Evolutionary conservation across 352 stramenopile species (phyloP).

Genomic region (Phytophthora ramorum): DNA sequence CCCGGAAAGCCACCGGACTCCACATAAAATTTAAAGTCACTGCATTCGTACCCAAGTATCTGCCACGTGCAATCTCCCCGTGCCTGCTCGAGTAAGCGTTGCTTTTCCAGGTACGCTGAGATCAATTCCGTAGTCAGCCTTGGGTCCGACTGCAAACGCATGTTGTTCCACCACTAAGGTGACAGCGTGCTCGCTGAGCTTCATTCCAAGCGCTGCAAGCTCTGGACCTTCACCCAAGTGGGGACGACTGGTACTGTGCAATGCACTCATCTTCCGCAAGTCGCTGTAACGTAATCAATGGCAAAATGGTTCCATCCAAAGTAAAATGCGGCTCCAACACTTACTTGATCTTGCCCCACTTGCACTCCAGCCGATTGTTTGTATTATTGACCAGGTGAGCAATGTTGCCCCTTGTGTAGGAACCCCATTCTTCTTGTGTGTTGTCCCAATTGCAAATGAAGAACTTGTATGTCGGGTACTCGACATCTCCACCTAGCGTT

Average conservation of each 20-base stretch:
- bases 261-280: background rate
- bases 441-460: background rate
- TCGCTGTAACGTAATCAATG: slow-evolving; percentile 6
- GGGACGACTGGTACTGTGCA: background rate
- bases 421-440: too few relatives aligned
- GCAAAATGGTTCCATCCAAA: slow-evolving; percentile 2
- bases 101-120: background rate
- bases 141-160: background rate
- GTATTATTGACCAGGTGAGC: too few relatives aligned
- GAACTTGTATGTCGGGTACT: background rate
- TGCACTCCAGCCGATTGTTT: background rate
- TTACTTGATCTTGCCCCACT: slow-evolving; percentile 10
- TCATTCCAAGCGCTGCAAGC: background rate
- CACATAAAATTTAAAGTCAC: background rate
- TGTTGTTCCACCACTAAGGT: background rate
- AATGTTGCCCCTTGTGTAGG: too few relatives aligned
- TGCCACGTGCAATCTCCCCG: background rate
- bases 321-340: slow-evolving; percentile 3
- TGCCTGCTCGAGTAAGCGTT: background rate
- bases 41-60: background rate
- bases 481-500: background rate
- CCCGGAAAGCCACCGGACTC: background rate
- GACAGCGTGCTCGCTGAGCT: background rate
- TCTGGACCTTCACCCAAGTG: background rate
- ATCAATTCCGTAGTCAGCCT: slow-evolving; percentile 11